Evolutionary conservation across 2,329 filamentous ascomycete genomes (phyloP).

Genomic region (Cucurbitaria berberidis): DNA sequence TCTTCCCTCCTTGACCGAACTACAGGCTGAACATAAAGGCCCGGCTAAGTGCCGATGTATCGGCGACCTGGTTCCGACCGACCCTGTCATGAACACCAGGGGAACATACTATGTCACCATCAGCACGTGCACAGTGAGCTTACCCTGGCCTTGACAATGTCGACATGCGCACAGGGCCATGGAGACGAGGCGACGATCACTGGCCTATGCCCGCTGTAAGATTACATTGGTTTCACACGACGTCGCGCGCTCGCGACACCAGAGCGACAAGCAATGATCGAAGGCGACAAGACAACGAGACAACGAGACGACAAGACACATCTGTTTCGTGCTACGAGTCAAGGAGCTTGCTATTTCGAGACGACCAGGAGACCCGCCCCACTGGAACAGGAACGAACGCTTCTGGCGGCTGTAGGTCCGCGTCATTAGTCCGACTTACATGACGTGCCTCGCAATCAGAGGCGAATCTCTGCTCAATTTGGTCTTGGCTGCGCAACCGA

Average conservation of each 20-base stretch:
- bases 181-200: neutral
- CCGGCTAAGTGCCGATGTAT: constrained; percentile 12
- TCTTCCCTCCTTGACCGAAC: neutral
- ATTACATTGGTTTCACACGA: neutral
- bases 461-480: constrained; percentile 10
- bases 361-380: constrained; percentile 14
- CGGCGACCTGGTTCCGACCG: neutral
- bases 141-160: neutral
- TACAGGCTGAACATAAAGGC: constrained; percentile 3
- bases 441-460: constrained; percentile 23
- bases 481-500: constrained; percentile 31
- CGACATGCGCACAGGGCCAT: neutral
- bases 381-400: constrained; percentile 22
- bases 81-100: neutral
- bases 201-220: neutral
- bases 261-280: neutral
- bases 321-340: too few species aligned
- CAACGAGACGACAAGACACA: too few species aligned
- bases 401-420: constrained; percentile 18
- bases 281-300: constrained; percentile 2
- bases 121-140: neutral
- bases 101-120: too few species aligned
- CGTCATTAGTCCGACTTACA: constrained; percentile 19
- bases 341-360: constrained; percentile 20
- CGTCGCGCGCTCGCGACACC: neutral